Evolutionary conservation across 1,284 basidiomycete genomes (phyloP), one percentile per base, ranked within the genome.

Genomic region (Fomitopsis schrenkii): DNA sequence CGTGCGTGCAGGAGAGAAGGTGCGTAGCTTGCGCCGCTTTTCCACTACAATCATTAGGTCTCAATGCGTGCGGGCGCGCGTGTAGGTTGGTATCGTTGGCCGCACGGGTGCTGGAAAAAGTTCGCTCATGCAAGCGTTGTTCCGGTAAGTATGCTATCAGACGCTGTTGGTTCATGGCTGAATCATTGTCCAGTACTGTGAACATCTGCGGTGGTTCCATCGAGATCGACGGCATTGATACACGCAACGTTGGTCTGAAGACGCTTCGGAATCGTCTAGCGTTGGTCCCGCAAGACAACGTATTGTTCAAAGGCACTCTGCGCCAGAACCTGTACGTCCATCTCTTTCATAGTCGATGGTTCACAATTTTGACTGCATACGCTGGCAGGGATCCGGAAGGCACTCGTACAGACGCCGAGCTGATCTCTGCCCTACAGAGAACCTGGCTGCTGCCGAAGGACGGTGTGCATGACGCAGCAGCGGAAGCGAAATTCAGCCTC

Each of bases 61-160:
- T 38, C 35, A 42, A 5, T 22, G 22, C 22, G 22, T 22, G 22
- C 22, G 22, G 2, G 4, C 38, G 35, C 38, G 38, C 28, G 26
- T 4, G 22, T 52, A 84, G 83, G 72, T 94, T 62, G 91, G 91
- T 7, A 82, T 94, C 40, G 88, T 93, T 19, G 91, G 91, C 8
- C 75, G 88, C 8, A 91, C 88, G 0, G 89, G 88, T 15, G 87
- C 89, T 54, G 86, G 92, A 36, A 94, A 94, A 76, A 88, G 85
- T 58, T 92, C 91, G 1, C 74, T 95, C 12, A 78, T 94, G 38
- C 86, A 87, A 66, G 85, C 82, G 1, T 77, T 95, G 19, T 88
- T 95, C 76, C 81, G 93, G 75, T 83, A 67, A 36, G 68, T 44
- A 6, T 6, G 14, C 30, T 26, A 5, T 10, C 28, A 14, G 26